phyloP scores from a whole-genome alignment of 202 grass and related monocot genomes.

The Eragrostis tef region DNA sequence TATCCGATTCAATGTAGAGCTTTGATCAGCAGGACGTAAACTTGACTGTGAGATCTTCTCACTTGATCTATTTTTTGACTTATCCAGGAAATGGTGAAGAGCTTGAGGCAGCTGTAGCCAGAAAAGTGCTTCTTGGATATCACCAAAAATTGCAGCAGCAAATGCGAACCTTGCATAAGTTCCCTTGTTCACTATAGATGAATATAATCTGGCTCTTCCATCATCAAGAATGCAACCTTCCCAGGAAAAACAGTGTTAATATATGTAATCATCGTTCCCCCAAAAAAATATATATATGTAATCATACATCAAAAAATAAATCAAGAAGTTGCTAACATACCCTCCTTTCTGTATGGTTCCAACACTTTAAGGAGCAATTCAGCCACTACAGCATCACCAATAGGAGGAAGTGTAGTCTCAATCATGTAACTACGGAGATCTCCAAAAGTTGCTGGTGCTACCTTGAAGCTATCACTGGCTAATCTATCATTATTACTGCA shows the following conservation, averaged over 20 bases:
- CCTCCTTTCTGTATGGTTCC: conserved; percentile 91
- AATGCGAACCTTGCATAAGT: conserved; percentile 83
- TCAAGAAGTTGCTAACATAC: conserved; percentile 49
- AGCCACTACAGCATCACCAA: conserved; percentile 85
- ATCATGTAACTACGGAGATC: conserved; percentile 96
- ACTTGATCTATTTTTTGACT: conserved; percentile 65
- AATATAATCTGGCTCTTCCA: conserved; percentile 84
- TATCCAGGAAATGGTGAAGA: conserved; percentile 78
- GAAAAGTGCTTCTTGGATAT: conserved; percentile 83
- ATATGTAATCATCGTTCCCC: conserved; percentile 40
- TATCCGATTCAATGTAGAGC: conserved; percentile 61
- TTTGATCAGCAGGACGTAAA: conserved; percentile 57
- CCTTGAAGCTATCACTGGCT: conserved; percentile 52
- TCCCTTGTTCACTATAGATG: conserved; percentile 69
- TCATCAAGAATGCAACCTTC: conserved; percentile 97
- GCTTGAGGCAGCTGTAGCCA: conserved; percentile 91
- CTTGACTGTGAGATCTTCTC: conserved; percentile 54
- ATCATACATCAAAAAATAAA: conserved; percentile 34
- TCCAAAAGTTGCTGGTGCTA: conserved; percentile 48
- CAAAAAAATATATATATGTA: too few relatives aligned
- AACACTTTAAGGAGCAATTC: conserved; percentile 95
- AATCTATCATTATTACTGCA: conserved; percentile 50
- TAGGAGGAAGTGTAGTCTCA: conserved; percentile 74
- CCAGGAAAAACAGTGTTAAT: conserved; percentile 41
- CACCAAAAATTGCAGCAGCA: conserved; percentile 90